phyloP scores from a whole-genome alignment of 2,329 filamentous ascomycete species.

The Botrytis sinoallii region DNA sequence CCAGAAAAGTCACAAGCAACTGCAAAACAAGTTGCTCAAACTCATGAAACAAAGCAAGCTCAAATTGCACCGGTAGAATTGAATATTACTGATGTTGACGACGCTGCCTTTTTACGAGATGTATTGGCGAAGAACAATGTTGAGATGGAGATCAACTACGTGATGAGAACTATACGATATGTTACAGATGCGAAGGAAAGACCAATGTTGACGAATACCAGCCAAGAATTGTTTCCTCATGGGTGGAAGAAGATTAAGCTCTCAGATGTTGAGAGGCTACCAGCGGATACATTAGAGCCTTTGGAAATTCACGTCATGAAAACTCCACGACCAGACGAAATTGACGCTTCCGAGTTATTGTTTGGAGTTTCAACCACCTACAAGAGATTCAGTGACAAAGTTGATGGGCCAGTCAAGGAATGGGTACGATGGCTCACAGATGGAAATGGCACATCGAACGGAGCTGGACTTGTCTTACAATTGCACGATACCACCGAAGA shows the following conservation, averaged over 20 bases:
- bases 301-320: constrained; percentile 34
- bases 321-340: constrained; percentile 46
- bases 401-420: constrained; percentile 52
- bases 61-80: not conserved
- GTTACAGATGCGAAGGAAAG: constrained; percentile 31
- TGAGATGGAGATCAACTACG: constrained; percentile 33
- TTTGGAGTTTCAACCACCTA: constrained; percentile 60
- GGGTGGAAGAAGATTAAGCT: constrained; percentile 30
- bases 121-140: constrained; percentile 31
- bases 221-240: constrained; percentile 31
- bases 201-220: constrained; percentile 29
- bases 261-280: constrained; percentile 22
- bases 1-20: not conserved
- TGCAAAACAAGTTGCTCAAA: not conserved
- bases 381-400: constrained; percentile 49
- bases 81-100: constrained; percentile 22
- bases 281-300: constrained; percentile 22
- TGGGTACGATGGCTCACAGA: constrained; percentile 60
- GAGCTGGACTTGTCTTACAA: constrained; percentile 54
- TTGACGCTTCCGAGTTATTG: constrained; percentile 55
- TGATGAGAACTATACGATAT: constrained; percentile 34
- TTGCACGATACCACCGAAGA: constrained; percentile 51
- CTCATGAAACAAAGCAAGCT: not conserved
- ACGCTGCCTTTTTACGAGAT: constrained; percentile 28
- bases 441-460: constrained; percentile 53